These are phyloP conservation scores for Arachnomyces sp. DNA, from an alignment of 2,329 filamentous ascomycete genomes.

Conservation along the genomic window DNA sequence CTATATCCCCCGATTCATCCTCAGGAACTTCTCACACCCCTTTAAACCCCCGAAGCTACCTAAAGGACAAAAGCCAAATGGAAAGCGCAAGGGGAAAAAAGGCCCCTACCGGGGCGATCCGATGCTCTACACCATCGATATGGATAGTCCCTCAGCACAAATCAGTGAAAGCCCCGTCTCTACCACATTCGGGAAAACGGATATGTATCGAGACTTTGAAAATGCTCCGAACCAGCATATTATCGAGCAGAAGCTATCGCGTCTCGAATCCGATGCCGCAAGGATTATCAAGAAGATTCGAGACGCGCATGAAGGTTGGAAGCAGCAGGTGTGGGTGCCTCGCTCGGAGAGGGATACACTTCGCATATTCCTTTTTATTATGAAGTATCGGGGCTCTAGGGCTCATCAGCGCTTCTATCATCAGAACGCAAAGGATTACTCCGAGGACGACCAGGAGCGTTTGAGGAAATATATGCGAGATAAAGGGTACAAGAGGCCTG, in stretches of 20 bases:
- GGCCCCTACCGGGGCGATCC: constrained; percentile 9
- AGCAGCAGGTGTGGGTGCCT: constrained; percentile 13
- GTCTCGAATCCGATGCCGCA: constrained; percentile 19
- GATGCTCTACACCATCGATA: constrained; percentile 17
- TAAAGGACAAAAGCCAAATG: no score
- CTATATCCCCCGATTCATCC: constrained; percentile 29
- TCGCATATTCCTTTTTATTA: constrained; percentile 40
- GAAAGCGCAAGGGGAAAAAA: constrained; percentile 2
- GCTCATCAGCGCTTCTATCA: constrained; percentile 32
- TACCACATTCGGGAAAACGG: constrained; percentile 19
- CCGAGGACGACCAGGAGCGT: constrained; percentile 16
- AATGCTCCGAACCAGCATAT: constrained; percentile 15
- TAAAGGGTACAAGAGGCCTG: constrained; percentile 20
- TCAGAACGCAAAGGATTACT: constrained; percentile 26
- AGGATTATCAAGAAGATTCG: constrained; percentile 18
- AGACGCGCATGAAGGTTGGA: constrained; percentile 13
- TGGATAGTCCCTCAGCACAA: constrained; percentile 10
- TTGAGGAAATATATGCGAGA: constrained; percentile 25
- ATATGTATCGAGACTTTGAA: constrained; percentile 25
- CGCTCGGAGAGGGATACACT: constrained; percentile 29
- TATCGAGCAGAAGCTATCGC: constrained; percentile 21
- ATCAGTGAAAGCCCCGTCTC: constrained; percentile 14
- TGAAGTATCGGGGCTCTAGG: constrained; percentile 35
- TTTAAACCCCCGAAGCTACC: constrained; percentile 4
- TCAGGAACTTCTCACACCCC: constrained; percentile 24